Evolutionary conservation across 106 monocot genomes (phyloP), one percentile per base, ranked within the genome.

Genomic region (Agapanthus africanus): DNA sequence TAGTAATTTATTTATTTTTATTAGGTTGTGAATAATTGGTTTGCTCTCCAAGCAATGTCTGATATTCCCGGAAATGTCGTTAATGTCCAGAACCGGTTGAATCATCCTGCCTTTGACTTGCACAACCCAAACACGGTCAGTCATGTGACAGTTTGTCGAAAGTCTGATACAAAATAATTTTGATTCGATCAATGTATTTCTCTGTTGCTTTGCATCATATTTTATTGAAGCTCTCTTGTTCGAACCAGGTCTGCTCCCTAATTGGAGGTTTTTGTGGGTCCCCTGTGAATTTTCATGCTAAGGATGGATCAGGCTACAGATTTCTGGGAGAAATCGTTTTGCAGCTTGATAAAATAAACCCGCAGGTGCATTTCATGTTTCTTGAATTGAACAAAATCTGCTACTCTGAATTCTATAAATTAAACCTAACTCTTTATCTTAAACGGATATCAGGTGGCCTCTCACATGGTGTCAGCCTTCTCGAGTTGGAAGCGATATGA

Each of bases 221-320:
- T 1, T 28, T 33, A 14, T 33, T 11, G 6, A 59, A 59, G 16
- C 7, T 33, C 14, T 33, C 19, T 74, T 19, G 36, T 63, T 36
- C 2, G 36, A 3, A 13, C 63, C 67, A 99, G 97, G 97, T 99
- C 4, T 87, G 87, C 75, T 90, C 97, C 27, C 76, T 99, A 40
- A 83, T 99, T 15, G 97, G 97, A 71, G 92, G 92, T 50, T 99
- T 99, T 68, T 93, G 92, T 78, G 81, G 80, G 40, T 99, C 92
- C 34, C 72, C 77, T 67, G 89, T 99, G 73, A 99, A 99, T 68
- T 99, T 99, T 69, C 97, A 99, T 73, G 84, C 97, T 54, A 99
- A 99, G 74, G 92, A 99, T 78, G 97, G 97, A 0, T 99, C 97
- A 34, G 97, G 97, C 46, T 99, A 99, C 74, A 87, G 87, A 72